Conservation (phyloP, 2,329 filamentous ascomycete species). For the Cladophialophora chaetospira region DNA sequence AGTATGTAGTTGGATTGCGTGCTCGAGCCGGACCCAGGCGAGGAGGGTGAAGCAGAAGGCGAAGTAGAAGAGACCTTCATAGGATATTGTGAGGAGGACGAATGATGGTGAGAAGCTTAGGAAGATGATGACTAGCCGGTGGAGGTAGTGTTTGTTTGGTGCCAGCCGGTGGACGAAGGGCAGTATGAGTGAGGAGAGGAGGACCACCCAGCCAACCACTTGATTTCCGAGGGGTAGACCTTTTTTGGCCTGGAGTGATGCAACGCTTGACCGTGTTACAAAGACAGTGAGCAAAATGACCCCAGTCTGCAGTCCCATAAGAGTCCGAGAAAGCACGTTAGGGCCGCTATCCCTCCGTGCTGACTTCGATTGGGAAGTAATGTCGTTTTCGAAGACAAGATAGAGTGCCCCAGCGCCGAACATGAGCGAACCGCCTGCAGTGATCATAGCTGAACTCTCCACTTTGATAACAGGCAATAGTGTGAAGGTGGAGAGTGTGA, state of each 20-base stretch:
- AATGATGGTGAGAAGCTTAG: conserved; percentile 90
- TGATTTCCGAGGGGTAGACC: conserved; percentile 88
- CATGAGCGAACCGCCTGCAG: conserved; percentile 76
- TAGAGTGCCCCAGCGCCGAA: conserved; percentile 73
- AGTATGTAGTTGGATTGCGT: conserved; percentile 57
- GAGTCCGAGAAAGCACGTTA: conserved; percentile 42
- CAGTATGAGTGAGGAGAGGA: conserved; percentile 76
- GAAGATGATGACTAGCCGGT: conserved; percentile 85
- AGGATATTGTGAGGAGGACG: conserved; percentile 94
- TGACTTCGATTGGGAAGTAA: conserved; percentile 49
- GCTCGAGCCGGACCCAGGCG: conserved; percentile 90
- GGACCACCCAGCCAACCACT: conserved; percentile 76
- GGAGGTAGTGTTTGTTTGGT: conserved; percentile 84
- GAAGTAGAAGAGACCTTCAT: conserved; percentile 94
- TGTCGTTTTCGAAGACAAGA: conserved; percentile 72
- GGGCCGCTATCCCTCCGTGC: conserved; percentile 16
- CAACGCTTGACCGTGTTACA: conserved; percentile 82
- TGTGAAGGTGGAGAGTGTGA: conserved; percentile 87
- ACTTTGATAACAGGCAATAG: conserved; percentile 82
- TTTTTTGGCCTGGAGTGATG: conserved; percentile 79
- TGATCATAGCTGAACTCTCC: conserved; percentile 77
- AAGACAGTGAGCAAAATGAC: conserved; percentile 78
- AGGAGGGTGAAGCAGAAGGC: conserved; percentile 80
- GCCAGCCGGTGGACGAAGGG: conserved; percentile 79
- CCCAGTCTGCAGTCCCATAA: conserved; percentile 59